Evolutionary conservation across 495 filamentous ascomycete species (phyloP).

Genomic region (Aspergillus steynii): DNA sequence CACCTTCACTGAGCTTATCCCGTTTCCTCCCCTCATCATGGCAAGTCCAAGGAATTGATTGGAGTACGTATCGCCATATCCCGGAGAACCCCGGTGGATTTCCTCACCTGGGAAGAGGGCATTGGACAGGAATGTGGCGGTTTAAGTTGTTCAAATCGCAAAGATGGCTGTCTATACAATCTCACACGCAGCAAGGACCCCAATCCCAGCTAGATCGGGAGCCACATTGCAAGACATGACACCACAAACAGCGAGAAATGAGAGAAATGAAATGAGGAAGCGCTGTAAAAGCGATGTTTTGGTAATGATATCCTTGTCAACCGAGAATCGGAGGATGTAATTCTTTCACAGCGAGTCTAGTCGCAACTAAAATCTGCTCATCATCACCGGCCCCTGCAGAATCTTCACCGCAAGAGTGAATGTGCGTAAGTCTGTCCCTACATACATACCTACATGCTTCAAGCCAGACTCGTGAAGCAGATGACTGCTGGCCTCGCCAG

Average conservation of each 20-base stretch:
- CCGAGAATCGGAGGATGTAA: neutral
- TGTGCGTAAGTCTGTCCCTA: neutral
- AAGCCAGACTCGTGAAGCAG: neutral
- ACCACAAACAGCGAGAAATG: neutral
- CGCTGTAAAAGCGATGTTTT: neutral
- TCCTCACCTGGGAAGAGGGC: neutral
- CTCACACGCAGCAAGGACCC: neutral
- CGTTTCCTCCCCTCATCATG: neutral
- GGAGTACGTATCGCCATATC: neutral
- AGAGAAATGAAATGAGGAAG: neutral
- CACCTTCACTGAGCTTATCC: neutral
- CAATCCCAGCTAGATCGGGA: neutral
- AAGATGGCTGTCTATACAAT: neutral
- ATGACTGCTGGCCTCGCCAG: neutral
- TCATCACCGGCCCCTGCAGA: neutral
- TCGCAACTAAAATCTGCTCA: neutral
- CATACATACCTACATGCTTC: neutral
- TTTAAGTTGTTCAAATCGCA: neutral
- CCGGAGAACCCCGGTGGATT: neutral
- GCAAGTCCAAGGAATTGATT: neutral
- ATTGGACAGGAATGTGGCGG: neutral
- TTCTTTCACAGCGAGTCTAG: neutral
- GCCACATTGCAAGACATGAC: neutral
- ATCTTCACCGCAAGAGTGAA: neutral
- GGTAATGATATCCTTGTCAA: neutral